Evolutionary conservation across 768 basidiomycete genomes (phyloP), one percentile per base, ranked within the genome.

Genomic region (Pleurotus giganteus): DNA sequence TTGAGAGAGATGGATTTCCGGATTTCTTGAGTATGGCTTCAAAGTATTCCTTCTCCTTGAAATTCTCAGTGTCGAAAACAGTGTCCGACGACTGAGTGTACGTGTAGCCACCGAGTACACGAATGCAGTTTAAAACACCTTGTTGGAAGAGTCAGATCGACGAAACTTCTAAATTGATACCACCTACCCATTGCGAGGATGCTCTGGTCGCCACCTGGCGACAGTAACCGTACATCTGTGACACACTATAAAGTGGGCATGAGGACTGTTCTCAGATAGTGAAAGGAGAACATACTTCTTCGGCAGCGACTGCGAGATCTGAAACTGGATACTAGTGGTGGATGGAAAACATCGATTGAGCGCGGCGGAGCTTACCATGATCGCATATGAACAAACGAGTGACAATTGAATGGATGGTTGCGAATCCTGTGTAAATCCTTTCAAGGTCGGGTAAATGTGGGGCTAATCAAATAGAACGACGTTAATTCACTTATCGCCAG

Each of bases 361-460:
- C 29, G 4, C 42, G 21, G 17, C 15, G 15, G 13, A 12, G 72
- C 84, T 61, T 63, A 86, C 85, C 61, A 62, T 85, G 82, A 47
- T 87, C 82, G 59, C 84, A 80, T 11, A 83, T 75, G 60, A 76
- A 87, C 2, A 88, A 68, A 43, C 78, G 77, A 5, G 78, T 80
- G 19, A 80, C 66, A 28, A 85, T 68, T 2, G 71, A 65, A 61
- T 87, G 82, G 9, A 86, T 77, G 54, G 68, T 78, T 4, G 83
- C 79, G 56, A 86, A 82, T 57, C 78, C 78, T 2, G 83, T 83
- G 63, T 85, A 88, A 9, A 85, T 74, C 13, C 87, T 88, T n/a
- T n/a, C n/a, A n/a, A n/a, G n/a, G n/a, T n/a, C n/a, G n/a, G n/a
- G n/a, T n/a, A n/a, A n/a, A n/a, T n/a, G n/a, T n/a, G n/a, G n/a